phyloP scores from a whole-genome alignment of 805 yeast genomes.

The Cyberlindnera mrakii region DNA sequence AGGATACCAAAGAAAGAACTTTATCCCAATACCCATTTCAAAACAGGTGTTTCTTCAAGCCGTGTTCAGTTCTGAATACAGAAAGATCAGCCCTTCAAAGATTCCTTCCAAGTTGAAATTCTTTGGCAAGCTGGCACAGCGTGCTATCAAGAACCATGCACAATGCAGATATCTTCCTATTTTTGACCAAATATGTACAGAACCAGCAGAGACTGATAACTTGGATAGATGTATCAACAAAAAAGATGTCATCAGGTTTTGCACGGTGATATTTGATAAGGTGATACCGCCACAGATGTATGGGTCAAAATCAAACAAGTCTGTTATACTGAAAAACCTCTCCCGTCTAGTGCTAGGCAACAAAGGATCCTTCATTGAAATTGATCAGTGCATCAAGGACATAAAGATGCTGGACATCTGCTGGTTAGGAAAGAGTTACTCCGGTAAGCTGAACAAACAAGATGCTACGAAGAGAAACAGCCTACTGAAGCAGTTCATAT shows the following conservation, averaged over 20 bases:
- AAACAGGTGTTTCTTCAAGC: conserved; percentile 1
- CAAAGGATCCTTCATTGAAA: conserved; percentile 29
- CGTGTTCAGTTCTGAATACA: conserved; percentile 10
- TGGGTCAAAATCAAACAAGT: conserved; percentile 48
- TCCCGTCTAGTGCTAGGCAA: conserved; percentile 32
- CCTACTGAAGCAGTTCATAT: conserved; percentile 36
- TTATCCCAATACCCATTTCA: conserved; percentile 11
- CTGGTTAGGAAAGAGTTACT: conserved; percentile 44
- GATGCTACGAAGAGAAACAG: conserved; percentile 34
- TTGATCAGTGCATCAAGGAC: conserved; percentile 27
- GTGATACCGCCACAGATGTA: conserved; percentile 45
- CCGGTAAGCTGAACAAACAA: conserved; percentile 29
- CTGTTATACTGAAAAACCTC: conserved; percentile 31
- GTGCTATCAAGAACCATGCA: conserved; percentile 29
- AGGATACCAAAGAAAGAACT: background rate
- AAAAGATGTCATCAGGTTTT: conserved; percentile 34
- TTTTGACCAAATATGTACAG: conserved; percentile 29
- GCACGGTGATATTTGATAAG: conserved; percentile 36
- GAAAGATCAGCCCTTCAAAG: conserved; percentile 17
- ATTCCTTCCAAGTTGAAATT: conserved; percentile 16
- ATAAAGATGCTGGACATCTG: conserved; percentile 38
- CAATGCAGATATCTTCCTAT: conserved; percentile 31
- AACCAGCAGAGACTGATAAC: conserved; percentile 18
- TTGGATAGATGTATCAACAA: conserved; percentile 28
- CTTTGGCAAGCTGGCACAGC: conserved; percentile 13